Conservation (phyloP, 108 stramenopile species). For the Stephanodiscus minutulus region DNA sequence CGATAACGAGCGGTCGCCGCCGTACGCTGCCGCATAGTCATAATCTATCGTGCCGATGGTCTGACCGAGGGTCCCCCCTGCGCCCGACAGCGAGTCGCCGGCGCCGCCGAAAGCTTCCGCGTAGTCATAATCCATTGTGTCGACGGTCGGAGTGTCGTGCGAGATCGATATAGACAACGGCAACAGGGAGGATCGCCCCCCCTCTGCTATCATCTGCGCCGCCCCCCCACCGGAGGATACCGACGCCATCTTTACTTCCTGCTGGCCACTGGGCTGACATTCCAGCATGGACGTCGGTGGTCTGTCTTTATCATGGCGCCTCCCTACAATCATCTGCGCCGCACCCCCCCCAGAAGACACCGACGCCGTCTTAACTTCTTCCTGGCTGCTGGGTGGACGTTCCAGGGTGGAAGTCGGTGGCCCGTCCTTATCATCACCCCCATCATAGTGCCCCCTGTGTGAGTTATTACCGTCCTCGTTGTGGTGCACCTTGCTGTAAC, state of each 20-base stretch:
- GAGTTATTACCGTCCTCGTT: conserved; percentile 7
- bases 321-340: too few relatives aligned
- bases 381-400: too few relatives aligned
- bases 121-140: conserved; percentile 86
- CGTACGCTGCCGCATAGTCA: conserved; percentile 86
- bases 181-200: neutral
- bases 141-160: conserved; percentile 78
- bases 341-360: too few relatives aligned
- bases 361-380: too few relatives aligned
- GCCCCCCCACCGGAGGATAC: too few relatives aligned
- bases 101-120: conserved; percentile 84
- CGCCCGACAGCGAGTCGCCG: conserved; percentile 71
- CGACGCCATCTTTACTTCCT: too few relatives aligned
- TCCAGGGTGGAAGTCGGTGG: conserved; percentile 10
- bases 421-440: conserved; percentile 38
- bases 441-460: neutral
- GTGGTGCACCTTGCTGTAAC: conserved; percentile 31
- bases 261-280: too few relatives aligned
- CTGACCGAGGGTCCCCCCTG: conserved; percentile 81
- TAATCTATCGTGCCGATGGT: conserved; percentile 86
- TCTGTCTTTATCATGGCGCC: conserved; percentile 49
- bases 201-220: too few relatives aligned
- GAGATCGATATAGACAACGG: conserved; percentile 1
- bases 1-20: conserved; percentile 72
- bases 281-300: conserved; percentile 8